Evolutionary conservation across 139 green algal genomes (phyloP), one percentile per base, ranked within the genome.

Genomic region (Trebouxia sp.): DNA sequence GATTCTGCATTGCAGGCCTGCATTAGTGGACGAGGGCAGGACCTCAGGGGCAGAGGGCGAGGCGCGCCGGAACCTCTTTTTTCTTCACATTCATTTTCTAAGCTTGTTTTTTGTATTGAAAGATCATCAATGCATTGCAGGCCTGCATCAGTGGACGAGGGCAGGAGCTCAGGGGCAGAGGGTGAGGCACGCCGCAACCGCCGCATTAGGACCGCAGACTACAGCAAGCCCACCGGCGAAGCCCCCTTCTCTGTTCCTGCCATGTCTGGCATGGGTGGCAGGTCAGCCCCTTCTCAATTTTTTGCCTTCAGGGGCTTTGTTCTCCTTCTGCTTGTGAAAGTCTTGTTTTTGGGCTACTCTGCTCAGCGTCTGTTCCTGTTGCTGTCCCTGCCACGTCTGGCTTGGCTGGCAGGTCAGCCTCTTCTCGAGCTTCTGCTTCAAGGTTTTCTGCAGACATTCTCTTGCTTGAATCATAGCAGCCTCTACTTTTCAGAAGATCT

Each of bases 251-350:
- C 62, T 11, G 69, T 77, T 8, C 69, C 69, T 32, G 37, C 41
- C 12, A 51, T 51, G 41, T 77, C 69, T 35, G 69, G 69, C 26
- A 77, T 77, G 69, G 69, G 39, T 77, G 69, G 69, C 42, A 80
- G 51, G 75, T 41, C 0, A 38, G 26, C 24, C 35, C 32, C 14
- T 69, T 10, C 24, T 35, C 0, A 32, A n/a, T 15, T 2, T 28
- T 1, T 4, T 15, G 6, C n/a, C 39, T n/a, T n/a, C n/a, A n/a
- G n/a, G n/a, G n/a, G n/a, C 26, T 51, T 32, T 65, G 38, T 45
- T 22, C 26, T 6, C 14, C 20, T 39, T 39, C 42, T 78, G 70
- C 70, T 22, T 51, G 12, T 56, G 24, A 15, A 4, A n/a, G n/a
- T n/a, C n/a, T n/a, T n/a, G n/a, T n/a, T n/a, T n/a, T n/a, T n/a